Evolutionary conservation across 1,284 basidiomycete species (phyloP), one percentile per base, ranked within the genome.

Genomic region (Rhodotorula sp.): DNA sequence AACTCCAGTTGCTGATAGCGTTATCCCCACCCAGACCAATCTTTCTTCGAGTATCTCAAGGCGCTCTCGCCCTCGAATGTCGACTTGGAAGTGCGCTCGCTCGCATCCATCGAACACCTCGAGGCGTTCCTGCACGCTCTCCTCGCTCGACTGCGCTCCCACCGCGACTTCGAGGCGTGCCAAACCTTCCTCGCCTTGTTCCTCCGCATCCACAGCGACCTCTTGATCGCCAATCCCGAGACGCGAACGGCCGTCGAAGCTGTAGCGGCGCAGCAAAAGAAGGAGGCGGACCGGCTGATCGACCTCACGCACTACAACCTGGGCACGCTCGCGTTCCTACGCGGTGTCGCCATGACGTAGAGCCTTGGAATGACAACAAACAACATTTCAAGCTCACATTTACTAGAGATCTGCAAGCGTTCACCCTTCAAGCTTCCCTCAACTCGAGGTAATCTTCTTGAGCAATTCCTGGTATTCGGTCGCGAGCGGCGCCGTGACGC

Each of bases 111-210:
- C 54, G 84, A 88, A 60, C 85, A 87, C 66, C 83, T 95, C 29
- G 82, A 82, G 1, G 81, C 85, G 8, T 96, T 98, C 82, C 81
- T 96, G 51, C 82, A 84, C 66, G 90, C 92, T 0, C 84, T 99
- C 26, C 85, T 85, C 5, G 85, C 84, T 64, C 87, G 95, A 4
- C 83, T 99, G 33, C 81, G 81, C 55, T 90, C 89, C 24, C 91
- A 89, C 77, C 86, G 87, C 62, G 95, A 99, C 81, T 99, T 95
- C 78, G 95, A 99, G 81, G 94, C 93, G 15, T 91, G 97, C 3
- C 94, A 99, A 81, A 88, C 94, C 0, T 85, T 95, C 79, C 85
- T 95, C 75, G 87, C 86, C 71, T 89, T 95, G 2, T 91, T 96
- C 80, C 82, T 98, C 33, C 86, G 86, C 26, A 85, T 93, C 66